phyloP scores from a whole-genome alignment of 345 rosid species.

The Garcia nutans region DNA sequence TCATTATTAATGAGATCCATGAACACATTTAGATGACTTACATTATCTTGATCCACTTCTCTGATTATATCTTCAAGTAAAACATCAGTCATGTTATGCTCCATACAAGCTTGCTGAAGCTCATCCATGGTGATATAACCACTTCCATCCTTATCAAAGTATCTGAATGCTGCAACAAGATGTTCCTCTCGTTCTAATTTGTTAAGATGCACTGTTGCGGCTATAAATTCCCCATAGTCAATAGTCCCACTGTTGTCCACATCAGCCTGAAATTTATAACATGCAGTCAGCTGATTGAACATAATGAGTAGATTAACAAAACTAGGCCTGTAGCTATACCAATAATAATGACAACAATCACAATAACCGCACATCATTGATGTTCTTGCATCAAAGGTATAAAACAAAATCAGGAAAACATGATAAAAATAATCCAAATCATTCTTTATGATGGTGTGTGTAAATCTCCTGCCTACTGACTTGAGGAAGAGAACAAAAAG shows the following conservation, averaged over 20 bases:
- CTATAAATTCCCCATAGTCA: slow-evolving; percentile 93
- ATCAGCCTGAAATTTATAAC: slow-evolving; percentile 66
- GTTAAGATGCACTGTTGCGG: slow-evolving; percentile 92
- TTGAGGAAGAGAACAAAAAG: not conserved
- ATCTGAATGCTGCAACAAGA: slow-evolving; percentile 90
- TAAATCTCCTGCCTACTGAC: not conserved
- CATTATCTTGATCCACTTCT: slow-evolving; percentile 98
- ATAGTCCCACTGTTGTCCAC: slow-evolving; percentile 97
- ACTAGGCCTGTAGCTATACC: not conserved
- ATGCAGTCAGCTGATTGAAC: slow-evolving; percentile 11
- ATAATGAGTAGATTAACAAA: not conserved
- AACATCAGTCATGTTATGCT: slow-evolving; percentile 88
- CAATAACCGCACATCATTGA: not conserved
- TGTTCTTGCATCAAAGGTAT: not conserved
- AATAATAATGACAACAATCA: not conserved
- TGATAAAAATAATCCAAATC: not conserved
- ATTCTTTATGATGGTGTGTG: not conserved
- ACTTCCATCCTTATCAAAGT: slow-evolving; percentile 94
- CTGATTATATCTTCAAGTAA: slow-evolving; percentile 84
- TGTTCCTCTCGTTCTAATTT: slow-evolving; percentile 96
- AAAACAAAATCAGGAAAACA: not conserved
- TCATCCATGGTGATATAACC: slow-evolving; percentile 95
- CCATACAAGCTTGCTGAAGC: slow-evolving; percentile 94
- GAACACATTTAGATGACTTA: slow-evolving; percentile 37
- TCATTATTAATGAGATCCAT: not conserved